phyloP scores from a whole-genome alignment of 768 basidiomycete species.

The Phanerochaete carnosa region DNA sequence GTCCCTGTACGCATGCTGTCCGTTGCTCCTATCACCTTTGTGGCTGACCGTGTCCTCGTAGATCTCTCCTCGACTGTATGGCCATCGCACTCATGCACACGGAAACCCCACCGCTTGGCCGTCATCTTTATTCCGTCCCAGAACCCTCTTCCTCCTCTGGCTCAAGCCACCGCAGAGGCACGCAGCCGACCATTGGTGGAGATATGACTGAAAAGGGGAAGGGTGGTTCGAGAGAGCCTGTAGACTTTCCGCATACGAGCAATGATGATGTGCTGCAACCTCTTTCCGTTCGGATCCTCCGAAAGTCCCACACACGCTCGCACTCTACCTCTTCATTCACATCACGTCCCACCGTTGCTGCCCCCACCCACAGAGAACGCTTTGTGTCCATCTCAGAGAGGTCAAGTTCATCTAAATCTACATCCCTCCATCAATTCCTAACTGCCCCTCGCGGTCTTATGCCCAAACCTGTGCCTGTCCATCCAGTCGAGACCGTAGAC shows the following conservation, averaged over 20 bases:
- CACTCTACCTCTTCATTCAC: constrained; percentile 3
- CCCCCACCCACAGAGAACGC: background rate
- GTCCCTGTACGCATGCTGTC: background rate
- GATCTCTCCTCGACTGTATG: background rate
- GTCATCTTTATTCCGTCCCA: background rate
- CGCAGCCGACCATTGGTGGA: background rate
- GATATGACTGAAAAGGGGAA: background rate
- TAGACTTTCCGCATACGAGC: background rate
- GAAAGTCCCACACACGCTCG: constrained; percentile 2
- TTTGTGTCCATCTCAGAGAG: background rate
- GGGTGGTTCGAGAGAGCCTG: background rate
- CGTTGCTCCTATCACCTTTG: background rate
- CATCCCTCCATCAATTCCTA: background rate
- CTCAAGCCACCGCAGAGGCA: background rate
- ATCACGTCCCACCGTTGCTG: background rate
- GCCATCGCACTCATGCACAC: background rate
- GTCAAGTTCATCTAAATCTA: background rate
- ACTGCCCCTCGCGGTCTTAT: constrained; percentile 5
- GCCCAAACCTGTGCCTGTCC: constrained; percentile 8
- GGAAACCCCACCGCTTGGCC: background rate
- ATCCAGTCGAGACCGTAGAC: constrained; percentile 10
- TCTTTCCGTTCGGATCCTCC: constrained; percentile 1
- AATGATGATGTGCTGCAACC: background rate
- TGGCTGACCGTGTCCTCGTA: background rate
- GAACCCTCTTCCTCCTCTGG: background rate